These are phyloP conservation scores for Rhipidocladum racemiflorum DNA, from an alignment of 176 grass and related monocot species.

Conservation along the genomic window DNA sequence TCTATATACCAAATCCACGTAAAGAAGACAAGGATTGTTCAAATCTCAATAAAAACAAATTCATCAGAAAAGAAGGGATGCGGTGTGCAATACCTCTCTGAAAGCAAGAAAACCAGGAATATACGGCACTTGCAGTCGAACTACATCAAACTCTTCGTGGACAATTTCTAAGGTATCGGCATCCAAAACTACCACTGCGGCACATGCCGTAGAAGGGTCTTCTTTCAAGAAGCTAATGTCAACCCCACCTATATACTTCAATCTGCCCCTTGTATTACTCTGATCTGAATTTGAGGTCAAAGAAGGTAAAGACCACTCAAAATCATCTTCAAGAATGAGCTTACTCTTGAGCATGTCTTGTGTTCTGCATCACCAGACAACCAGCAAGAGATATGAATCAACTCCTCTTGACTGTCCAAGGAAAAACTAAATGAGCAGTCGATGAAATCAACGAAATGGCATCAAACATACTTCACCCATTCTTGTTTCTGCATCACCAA, in stretches of 20 bases:
- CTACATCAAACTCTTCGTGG: constrained; percentile 74
- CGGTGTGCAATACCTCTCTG: constrained; percentile 53
- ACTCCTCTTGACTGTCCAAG: background rate
- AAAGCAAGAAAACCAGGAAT: constrained; percentile 95
- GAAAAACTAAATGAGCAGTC: background rate
- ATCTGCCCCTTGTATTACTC: background rate
- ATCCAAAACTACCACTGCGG: constrained; percentile 63
- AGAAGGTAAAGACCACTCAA: constrained; percentile 51
- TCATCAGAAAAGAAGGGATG: background rate
- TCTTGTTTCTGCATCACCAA: constrained; percentile 38
- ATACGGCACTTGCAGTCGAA: constrained; percentile 70
- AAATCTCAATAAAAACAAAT: background rate
- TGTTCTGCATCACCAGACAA: constrained; percentile 39
- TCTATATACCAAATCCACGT: background rate
- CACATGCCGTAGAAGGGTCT: constrained; percentile 61
- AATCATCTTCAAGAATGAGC: constrained; percentile 62
- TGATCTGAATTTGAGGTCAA: constrained; percentile 25
- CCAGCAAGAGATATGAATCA: background rate
- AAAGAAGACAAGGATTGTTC: background rate
- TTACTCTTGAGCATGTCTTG: constrained; percentile 74
- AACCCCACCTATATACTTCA: constrained; percentile 70
- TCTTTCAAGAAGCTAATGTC: constrained; percentile 93
- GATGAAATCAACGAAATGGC: background rate
- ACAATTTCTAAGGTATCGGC: constrained; percentile 59
- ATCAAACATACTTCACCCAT: constrained; percentile 40